phyloP scores from a whole-genome alignment of 2,329 filamentous ascomycete species.

The Paraconiothyrium sp. region DNA sequence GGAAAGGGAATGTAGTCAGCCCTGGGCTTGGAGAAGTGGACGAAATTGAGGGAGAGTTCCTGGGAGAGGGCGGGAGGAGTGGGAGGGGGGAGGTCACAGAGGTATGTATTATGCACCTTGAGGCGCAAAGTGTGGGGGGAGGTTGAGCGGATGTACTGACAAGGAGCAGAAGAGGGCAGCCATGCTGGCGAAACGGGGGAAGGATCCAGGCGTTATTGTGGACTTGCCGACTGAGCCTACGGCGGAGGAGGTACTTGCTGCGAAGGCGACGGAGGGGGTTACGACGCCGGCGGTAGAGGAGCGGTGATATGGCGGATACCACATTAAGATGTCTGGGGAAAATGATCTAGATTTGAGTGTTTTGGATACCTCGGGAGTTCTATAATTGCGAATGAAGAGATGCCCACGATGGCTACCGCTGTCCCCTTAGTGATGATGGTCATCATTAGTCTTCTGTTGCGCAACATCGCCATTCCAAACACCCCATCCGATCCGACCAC shows the following conservation, averaged over 20 bases:
- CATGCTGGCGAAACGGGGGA: conserved; percentile 48
- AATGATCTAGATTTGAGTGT: too few relatives aligned
- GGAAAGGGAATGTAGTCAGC: conserved; percentile 22
- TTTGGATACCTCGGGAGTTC: too few relatives aligned
- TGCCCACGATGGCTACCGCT: too few relatives aligned
- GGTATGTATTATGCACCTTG: conserved; percentile 25
- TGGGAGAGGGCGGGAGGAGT: conserved; percentile 33
- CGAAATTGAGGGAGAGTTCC: conserved; percentile 41
- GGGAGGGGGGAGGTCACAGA: conserved; percentile 31
- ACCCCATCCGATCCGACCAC: too few relatives aligned
- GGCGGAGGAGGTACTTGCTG: conserved; percentile 55
- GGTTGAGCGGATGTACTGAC: conserved; percentile 14
- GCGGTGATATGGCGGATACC: neutral
- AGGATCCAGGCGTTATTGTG: conserved; percentile 57
- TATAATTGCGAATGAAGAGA: too few relatives aligned
- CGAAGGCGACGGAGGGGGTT: conserved; percentile 31
- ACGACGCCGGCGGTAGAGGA: conserved; percentile 21
- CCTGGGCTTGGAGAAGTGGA: conserved; percentile 37
- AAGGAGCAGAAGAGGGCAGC: conserved; percentile 47
- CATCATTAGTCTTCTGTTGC: too few relatives aligned
- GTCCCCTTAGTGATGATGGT: too few relatives aligned
- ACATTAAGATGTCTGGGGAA: too few relatives aligned
- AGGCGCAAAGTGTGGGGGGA: neutral
- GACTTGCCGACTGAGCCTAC: conserved; percentile 56
- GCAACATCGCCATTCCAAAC: too few relatives aligned